A percentile compares a stretch with the other conserved stretches of the same genome.
Conservation (phyloP, 371 early-diverging fungal genomes). For the Mortierella sp. region DNA sequence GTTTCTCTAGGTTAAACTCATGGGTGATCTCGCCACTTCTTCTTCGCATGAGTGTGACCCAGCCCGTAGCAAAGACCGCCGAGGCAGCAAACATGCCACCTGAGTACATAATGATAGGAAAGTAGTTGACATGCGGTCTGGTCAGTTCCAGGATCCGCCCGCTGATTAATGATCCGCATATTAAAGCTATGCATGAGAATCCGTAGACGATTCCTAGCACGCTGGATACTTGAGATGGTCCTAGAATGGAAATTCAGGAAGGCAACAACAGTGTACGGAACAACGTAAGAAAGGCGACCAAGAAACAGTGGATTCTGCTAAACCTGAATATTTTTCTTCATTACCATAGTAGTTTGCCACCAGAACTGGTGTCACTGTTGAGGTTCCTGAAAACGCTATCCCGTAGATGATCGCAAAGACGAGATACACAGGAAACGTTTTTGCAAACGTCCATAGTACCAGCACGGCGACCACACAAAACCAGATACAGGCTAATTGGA, state of each 20-base stretch:
- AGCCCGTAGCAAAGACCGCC: slow-evolving; percentile 16
- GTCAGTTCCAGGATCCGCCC: slow-evolving; percentile 19
- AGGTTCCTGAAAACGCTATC: slow-evolving; percentile 59
- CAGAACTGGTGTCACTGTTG: slow-evolving; percentile 57
- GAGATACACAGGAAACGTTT: slow-evolving; percentile 54
- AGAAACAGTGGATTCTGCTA: not conserved
- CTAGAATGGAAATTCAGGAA: slow-evolving; percentile 4
- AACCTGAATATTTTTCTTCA: no score
- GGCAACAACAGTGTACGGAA: no score
- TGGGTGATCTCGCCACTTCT: not conserved
- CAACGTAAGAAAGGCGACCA: no score
- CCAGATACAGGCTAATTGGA: slow-evolving; percentile 55
- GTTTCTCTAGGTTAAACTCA: not conserved
- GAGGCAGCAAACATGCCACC: slow-evolving; percentile 24
- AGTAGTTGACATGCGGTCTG: slow-evolving; percentile 2
- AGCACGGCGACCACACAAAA: slow-evolving; percentile 61
- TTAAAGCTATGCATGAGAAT: slow-evolving; percentile 18
- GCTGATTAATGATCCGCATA: slow-evolving; percentile 25
- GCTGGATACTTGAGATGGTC: slow-evolving; percentile 13
- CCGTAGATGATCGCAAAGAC: slow-evolving; percentile 66
- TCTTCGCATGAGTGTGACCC: slow-evolving; percentile 11
- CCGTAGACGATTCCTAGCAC: slow-evolving; percentile 27
- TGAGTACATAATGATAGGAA: slow-evolving; percentile 21
- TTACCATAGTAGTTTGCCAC: slow-evolving; percentile 45
- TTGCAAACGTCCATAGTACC: slow-evolving; percentile 69